phyloP scores from a whole-genome alignment of 148 eudicot species.

The Selenicereus undatus region DNA sequence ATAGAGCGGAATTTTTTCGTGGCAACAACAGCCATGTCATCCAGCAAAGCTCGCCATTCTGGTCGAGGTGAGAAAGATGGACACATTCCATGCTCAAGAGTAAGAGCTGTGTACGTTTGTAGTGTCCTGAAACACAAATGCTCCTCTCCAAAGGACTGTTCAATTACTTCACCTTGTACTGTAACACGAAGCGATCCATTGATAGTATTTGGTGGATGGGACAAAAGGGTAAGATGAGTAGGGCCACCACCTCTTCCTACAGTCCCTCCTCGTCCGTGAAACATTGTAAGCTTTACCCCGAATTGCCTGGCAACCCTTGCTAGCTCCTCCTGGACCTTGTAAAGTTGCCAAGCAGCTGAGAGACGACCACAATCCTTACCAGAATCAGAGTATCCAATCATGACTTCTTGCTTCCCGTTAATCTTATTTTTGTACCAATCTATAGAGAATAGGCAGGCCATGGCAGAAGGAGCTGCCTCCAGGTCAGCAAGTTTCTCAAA shows the following conservation, averaged over 20 bases:
- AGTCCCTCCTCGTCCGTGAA: constrained; percentile 92
- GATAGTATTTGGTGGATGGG: constrained; percentile 88
- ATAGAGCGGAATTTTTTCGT: constrained; percentile 76
- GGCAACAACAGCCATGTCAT: constrained; percentile 77
- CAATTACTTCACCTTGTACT: constrained; percentile 89
- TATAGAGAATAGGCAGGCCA: constrained; percentile 72
- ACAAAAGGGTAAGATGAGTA: constrained; percentile 80
- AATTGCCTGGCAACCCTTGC: constrained; percentile 62
- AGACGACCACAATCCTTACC: constrained; percentile 94
- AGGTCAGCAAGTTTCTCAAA: constrained; percentile 92
- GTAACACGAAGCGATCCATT: constrained; percentile 87
- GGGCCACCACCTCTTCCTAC: constrained; percentile 96
- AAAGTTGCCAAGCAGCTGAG: constrained; percentile 89
- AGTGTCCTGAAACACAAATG: constrained; percentile 84
- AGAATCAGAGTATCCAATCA: constrained; percentile 93
- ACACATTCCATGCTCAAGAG: constrained; percentile 84
- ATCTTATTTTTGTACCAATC: constrained; percentile 79
- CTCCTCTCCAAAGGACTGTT: constrained; percentile 88
- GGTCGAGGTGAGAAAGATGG: constrained; percentile 81
- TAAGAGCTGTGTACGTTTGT: constrained; percentile 78
- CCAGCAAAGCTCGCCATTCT: constrained; percentile 82
- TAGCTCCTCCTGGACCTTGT: constrained; percentile 87
- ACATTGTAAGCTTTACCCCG: constrained; percentile 89
- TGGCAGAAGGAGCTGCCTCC: constrained; percentile 77
- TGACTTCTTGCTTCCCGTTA: constrained; percentile 87